These are phyloP conservation scores for Geotrichum citri-aurantii DNA, from an alignment of 1,139 yeast genomes.

Conservation along the genomic window DNA sequence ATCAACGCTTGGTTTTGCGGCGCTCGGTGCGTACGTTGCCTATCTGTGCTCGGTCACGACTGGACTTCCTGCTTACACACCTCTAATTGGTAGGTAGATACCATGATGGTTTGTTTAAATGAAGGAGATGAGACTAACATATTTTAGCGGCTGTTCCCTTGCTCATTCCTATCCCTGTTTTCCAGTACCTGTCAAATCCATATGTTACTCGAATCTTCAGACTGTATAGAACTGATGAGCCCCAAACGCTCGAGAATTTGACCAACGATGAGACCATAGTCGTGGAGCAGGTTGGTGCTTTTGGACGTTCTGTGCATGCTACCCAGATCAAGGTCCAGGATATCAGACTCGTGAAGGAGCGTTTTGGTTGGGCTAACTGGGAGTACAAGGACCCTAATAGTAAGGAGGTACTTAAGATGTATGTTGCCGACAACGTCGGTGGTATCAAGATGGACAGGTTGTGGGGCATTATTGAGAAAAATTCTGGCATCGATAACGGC, in stretches of 20 bases:
- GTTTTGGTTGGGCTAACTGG: constrained; percentile 61
- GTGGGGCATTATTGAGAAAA: constrained; percentile 72
- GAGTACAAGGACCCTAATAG: constrained; percentile 33
- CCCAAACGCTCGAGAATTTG: constrained; percentile 62
- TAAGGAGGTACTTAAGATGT: constrained; percentile 41
- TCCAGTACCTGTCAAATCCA: constrained; percentile 53
- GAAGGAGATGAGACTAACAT: constrained; percentile 6
- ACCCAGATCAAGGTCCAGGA: constrained; percentile 50
- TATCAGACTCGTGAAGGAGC: constrained; percentile 40
- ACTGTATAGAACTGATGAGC: constrained; percentile 47
- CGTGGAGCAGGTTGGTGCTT: constrained; percentile 60
- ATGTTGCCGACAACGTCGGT: constrained; percentile 68
- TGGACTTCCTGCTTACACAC: constrained; percentile 22
- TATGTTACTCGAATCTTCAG: constrained; percentile 70
- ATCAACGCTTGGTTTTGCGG: constrained; percentile 34
- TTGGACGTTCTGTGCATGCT: constrained; percentile 64
- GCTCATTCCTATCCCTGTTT: constrained; percentile 50
- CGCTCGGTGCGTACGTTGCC: constrained; percentile 32
- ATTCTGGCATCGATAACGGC: constrained; percentile 63
- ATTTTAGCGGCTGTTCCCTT: constrained; percentile 53
- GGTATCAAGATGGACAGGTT: constrained; percentile 78
- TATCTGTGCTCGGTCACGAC: constrained; percentile 30
- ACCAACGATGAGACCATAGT: constrained; percentile 56
- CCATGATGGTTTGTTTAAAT: not conserved
- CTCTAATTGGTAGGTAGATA: constrained; percentile 18